Base-by-base conservation (phyloP, 2,329 filamentous ascomycete genomes). In the Ascochyta pisi region DNA sequence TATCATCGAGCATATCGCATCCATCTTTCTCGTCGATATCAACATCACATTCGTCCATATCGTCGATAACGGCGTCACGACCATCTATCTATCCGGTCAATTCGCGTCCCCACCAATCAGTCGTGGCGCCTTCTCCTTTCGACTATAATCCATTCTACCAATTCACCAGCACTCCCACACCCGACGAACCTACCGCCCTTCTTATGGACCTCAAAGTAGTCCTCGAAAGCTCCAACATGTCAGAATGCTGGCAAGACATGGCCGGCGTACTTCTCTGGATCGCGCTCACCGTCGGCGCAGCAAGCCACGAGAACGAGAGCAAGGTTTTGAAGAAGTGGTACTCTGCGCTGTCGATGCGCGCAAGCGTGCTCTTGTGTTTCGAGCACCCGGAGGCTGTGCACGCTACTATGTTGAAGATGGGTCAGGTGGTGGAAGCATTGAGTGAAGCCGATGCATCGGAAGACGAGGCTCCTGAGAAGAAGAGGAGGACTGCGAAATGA, bases 241-340 rank as follows among this genome's bases (percentile, higher is more conserved):
- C 70, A 4, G 63, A 70, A 22, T 70, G 67, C 41, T 77, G 75
- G 74, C 50, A 52, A 42, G 72, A 75, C 50, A 71, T 77, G 67
- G 69, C 69, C 1, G 75, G 75, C 38, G 71, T 76, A n/a, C 64
- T 76, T 2, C 61, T 76, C 33, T 77, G 74, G 74, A 62, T 75
- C 42, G 64, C 65, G 0, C 67, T 76, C 7, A 64, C 69, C 6
- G 61, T 65, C 22, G 74, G 71, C 9, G 74, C 74, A 6, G 72
- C 74, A 13, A 71, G 63, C 33, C 61, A 60, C 37, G 60, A 64
- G 10, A 60, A 39, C 46, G 65, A 65, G 15, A 60, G 63, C 49
- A 63, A 58, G 16, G 44, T 61, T 0, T 27, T 64, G 26, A 57
- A 61, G 53, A 70, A 70, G 22, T 76, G 74, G 68, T 71, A 70